phyloP scores from a whole-genome alignment of 1,284 basidiomycete genomes.

The Hymenochaete sp. region DNA sequence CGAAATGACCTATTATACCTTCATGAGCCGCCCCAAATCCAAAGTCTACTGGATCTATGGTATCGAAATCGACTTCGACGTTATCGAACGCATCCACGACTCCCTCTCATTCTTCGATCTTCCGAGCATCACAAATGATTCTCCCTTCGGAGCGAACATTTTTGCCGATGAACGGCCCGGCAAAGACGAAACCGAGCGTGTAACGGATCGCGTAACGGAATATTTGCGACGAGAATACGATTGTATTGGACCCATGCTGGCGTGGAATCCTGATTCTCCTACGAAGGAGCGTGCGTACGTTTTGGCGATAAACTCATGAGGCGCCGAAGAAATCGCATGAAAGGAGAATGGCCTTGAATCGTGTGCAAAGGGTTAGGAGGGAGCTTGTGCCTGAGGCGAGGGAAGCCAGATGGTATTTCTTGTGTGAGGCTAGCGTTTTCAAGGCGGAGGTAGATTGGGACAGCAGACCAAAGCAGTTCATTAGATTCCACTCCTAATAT shows the following conservation, averaged over 20 bases:
- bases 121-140: too few species aligned
- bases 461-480: conserved; percentile 2
- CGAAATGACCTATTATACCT: conserved; percentile 9
- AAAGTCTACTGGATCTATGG: conserved; percentile 12
- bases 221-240: conserved; percentile 2
- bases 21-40: neutral
- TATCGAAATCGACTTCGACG: conserved; percentile 3
- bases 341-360: neutral
- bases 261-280: conserved; percentile 9
- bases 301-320: neutral
- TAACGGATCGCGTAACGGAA: conserved; percentile 3
- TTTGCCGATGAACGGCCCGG: neutral
- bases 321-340: neutral
- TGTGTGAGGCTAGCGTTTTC: neutral
- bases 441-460: conserved; percentile 9
- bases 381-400: conserved; percentile 5
- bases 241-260: conserved; percentile 7
- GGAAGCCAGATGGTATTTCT: conserved; percentile 7
- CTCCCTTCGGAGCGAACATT: neutral
- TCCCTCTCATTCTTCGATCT: neutral
- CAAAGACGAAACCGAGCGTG: too few species aligned
- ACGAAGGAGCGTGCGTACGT: conserved; percentile 5
- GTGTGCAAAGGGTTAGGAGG: neutral
- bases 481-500: neutral
- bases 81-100: conserved; percentile 4